phyloP scores from a whole-genome alignment of 345 rosid species.

The Cardamine chenopodiifolia region DNA sequence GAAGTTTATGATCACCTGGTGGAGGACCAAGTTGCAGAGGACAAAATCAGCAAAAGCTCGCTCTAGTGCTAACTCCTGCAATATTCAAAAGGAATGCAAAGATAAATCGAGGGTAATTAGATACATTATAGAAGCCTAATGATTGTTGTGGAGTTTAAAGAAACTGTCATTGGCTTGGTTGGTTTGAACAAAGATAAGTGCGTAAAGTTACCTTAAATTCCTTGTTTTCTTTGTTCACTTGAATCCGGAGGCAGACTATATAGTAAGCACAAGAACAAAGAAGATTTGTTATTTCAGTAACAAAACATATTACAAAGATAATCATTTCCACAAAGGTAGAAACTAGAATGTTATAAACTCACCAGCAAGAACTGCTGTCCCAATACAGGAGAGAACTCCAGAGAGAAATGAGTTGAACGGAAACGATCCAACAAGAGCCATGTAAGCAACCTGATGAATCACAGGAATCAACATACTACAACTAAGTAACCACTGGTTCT shows the following conservation, averaged over 20 bases:
- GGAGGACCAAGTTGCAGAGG: constrained; percentile 81
- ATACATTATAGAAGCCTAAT: neutral
- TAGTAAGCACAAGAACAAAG: neutral
- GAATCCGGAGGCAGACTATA: constrained; percentile 90
- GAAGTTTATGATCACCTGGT: constrained; percentile 74
- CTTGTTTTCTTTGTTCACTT: constrained; percentile 96
- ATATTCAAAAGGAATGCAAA: constrained; percentile 14
- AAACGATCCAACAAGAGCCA: constrained; percentile 89
- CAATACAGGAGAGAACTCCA: constrained; percentile 82
- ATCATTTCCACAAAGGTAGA: neutral
- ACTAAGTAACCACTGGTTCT: neutral
- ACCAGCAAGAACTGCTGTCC: constrained; percentile 96
- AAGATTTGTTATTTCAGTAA: neutral
- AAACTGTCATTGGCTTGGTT: neutral
- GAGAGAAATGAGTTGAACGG: constrained; percentile 93
- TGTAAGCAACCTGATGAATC: constrained; percentile 69
- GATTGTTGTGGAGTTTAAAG: neutral
- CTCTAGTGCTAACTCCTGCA: constrained; percentile 67
- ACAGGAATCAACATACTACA: neutral
- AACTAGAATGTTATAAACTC: constrained; percentile 34
- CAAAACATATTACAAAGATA: neutral
- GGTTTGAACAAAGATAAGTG: neutral
- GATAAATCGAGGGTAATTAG: neutral
- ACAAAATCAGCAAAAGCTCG: constrained; percentile 81
- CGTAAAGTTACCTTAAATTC: constrained; percentile 64